Percentiles rank a stretch among this genome's conserved stretches.
phyloP scores from a whole-genome alignment of 2,329 filamentous ascomycete species.

The Sodiomyces alkalinus region DNA sequence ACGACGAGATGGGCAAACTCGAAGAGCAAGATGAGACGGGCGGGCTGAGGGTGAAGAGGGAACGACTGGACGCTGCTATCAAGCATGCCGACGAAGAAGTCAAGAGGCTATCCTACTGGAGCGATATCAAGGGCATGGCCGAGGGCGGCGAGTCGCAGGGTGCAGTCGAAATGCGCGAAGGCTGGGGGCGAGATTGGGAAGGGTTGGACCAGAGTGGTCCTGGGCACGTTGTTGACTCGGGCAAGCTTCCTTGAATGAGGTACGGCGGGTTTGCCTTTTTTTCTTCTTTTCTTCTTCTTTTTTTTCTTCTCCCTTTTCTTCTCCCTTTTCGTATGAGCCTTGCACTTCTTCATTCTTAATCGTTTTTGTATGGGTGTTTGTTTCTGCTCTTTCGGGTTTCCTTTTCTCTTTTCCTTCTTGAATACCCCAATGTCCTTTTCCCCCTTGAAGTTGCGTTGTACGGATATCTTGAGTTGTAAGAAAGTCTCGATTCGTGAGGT shows the following conservation, averaged over 20 bases:
- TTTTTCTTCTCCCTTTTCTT: no score
- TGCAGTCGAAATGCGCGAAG: conserved; percentile 25
- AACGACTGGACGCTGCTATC: conserved; percentile 59
- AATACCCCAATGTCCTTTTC: no score
- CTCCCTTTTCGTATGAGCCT: no score
- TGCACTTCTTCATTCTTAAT: no score
- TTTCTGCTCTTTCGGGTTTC: no score
- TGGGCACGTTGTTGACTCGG: conserved; percentile 17
- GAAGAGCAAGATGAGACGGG: conserved; percentile 21
- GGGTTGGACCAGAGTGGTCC: conserved; percentile 40
- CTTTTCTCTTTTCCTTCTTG: no score
- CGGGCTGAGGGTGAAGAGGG: conserved; percentile 28
- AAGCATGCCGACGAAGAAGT: conserved; percentile 69
- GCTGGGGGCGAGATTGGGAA: conserved; percentile 30
- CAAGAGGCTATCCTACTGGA: conserved; percentile 73
- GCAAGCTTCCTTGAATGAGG: conserved; percentile 10
- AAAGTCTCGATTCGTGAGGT: no score
- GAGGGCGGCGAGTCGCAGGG: conserved; percentile 30
- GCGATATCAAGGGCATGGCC: conserved; percentile 60
- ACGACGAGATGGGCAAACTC: conserved; percentile 39
- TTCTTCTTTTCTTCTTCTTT: no score
- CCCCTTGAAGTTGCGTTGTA: no score
- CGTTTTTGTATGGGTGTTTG: no score
- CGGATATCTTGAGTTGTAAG: no score
- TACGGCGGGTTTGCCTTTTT: no score